Evolutionary conservation across 2,329 filamentous ascomycete species (phyloP).

Genomic region (Pseudogymnoascus sp.): DNA sequence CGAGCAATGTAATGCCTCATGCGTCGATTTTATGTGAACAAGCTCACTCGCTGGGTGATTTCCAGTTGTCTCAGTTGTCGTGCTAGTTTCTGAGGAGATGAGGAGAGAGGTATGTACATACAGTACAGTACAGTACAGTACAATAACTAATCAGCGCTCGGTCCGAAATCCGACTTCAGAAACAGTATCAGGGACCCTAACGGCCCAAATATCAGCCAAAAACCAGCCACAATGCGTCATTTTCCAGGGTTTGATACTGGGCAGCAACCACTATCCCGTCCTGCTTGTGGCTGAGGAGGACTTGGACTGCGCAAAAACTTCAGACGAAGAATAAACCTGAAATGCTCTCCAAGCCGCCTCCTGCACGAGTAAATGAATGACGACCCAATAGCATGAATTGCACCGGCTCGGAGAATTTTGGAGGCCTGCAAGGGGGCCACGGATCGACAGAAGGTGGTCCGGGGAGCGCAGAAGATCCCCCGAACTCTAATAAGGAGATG

Average conservation of each 20-base stretch:
- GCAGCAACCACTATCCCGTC: background rate
- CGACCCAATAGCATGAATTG: background rate
- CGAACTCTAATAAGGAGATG: background rate
- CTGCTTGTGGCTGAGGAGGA: background rate
- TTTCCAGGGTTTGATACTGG: background rate
- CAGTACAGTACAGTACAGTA: background rate
- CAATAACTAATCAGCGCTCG: background rate
- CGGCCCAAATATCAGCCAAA: background rate
- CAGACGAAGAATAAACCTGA: background rate
- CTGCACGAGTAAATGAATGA: conserved; percentile 5
- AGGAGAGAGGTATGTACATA: background rate
- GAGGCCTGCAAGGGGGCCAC: background rate
- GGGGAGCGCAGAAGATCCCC: background rate
- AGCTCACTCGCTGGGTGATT: background rate
- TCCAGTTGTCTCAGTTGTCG: background rate
- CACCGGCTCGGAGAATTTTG: background rate
- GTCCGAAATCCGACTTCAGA: background rate
- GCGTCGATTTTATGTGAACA: background rate
- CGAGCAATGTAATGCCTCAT: background rate
- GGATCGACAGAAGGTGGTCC: background rate
- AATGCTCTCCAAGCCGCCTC: background rate
- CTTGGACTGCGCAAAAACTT: background rate
- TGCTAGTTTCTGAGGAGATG: background rate
- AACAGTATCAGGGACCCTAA: background rate
- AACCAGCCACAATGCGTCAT: background rate